phyloP scores from a whole-genome alignment of 2,329 filamentous ascomycete species.

The Aspergillus sp. region DNA sequence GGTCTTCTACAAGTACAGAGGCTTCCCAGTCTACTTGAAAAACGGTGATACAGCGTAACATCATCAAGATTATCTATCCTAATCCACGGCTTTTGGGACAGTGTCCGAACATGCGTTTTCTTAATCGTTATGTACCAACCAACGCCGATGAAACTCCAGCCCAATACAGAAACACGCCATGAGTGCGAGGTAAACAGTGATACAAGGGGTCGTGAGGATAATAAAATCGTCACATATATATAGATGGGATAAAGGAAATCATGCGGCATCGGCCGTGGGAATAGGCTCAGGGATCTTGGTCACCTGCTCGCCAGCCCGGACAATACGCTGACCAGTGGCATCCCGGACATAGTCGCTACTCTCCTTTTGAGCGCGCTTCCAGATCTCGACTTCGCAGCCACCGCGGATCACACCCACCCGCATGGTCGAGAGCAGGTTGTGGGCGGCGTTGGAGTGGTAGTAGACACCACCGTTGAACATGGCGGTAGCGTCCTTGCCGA shows the following conservation, averaged over 20 bases:
- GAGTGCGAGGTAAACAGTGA: constrained; percentile 3
- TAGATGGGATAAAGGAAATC: constrained; percentile 8
- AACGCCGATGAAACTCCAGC: background rate
- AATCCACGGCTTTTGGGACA: too few species aligned
- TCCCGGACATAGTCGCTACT: constrained; percentile 74
- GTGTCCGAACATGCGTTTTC: too few species aligned
- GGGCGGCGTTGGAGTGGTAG: constrained; percentile 80
- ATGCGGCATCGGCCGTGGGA: constrained; percentile 74
- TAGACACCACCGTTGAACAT: constrained; percentile 92
- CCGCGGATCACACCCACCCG: constrained; percentile 78
- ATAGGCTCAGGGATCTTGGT: constrained; percentile 77
- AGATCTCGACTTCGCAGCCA: constrained; percentile 85
- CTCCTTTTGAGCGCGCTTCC: constrained; percentile 78
- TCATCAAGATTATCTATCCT: too few species aligned
- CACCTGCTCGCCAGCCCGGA: constrained; percentile 77
- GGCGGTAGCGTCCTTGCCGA: constrained; percentile 82
- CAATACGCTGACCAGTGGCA: constrained; percentile 70
- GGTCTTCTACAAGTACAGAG: too few species aligned
- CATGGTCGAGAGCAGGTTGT: constrained; percentile 85
- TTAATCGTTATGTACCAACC: too few species aligned
- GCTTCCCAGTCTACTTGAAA: too few species aligned
- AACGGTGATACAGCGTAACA: too few species aligned
- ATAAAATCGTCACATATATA: background rate
- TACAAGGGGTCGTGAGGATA: constrained; percentile 1
- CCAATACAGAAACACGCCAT: constrained; percentile 2